phyloP scores from a whole-genome alignment of 768 basidiomycete genomes.

The Leccinum disarticulatum region DNA sequence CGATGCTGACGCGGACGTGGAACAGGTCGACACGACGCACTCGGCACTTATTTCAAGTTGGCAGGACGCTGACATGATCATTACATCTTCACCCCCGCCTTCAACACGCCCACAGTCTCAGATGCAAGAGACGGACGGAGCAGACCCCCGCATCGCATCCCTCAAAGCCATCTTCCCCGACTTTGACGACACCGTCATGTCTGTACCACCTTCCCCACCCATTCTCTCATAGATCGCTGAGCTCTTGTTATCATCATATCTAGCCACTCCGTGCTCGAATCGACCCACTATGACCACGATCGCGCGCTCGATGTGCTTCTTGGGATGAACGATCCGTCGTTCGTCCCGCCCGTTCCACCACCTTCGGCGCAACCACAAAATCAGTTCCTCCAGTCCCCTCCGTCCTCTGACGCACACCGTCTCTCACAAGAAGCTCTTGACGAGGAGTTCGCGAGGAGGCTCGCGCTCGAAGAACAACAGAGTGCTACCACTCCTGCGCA shows the following conservation, averaged over 20 bases:
- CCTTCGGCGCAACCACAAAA: constrained; percentile 1
- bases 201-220: constrained; percentile 24
- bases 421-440: constrained; percentile 68
- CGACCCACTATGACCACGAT: constrained; percentile 68
- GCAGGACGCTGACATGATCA: constrained; percentile 19
- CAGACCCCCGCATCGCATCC: constrained; percentile 50
- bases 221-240: constrained; percentile 1
- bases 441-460: constrained; percentile 72
- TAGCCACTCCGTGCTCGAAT: constrained; percentile 71
- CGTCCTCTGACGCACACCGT: constrained; percentile 28
- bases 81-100: constrained; percentile 18
- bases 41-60: background rate
- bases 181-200: constrained; percentile 75
- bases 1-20: background rate
- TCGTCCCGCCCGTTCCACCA: constrained; percentile 40
- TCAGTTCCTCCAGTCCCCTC: constrained; percentile 2
- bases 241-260: background rate
- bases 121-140: background rate
- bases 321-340: constrained; percentile 85
- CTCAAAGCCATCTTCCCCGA: constrained; percentile 76
- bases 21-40: background rate
- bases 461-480: constrained; percentile 61
- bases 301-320: constrained; percentile 74
- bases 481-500: constrained; percentile 13
- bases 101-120: background rate